Conservation (phyloP, 345 rosid species). For the Salix brachista region DNA sequence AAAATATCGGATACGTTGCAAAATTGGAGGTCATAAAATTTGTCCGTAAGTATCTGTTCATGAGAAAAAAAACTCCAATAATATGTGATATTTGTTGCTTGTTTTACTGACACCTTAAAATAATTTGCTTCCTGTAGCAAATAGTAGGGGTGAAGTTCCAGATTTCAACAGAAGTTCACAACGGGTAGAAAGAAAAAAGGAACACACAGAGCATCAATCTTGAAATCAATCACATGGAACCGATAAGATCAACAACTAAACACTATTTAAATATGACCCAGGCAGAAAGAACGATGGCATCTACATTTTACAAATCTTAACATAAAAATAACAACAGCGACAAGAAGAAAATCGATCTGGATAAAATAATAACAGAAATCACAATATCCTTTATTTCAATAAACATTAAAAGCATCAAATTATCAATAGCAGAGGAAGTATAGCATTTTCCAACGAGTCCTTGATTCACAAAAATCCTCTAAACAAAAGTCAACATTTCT, state of each 20-base stretch:
- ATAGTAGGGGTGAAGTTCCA: not conserved
- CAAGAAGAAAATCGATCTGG: not conserved
- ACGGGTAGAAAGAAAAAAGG: not conserved
- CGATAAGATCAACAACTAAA: not conserved
- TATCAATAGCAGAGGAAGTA: not conserved
- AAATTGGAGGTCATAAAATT: too few species aligned
- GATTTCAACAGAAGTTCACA: too few species aligned
- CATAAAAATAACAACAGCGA: too few species aligned
- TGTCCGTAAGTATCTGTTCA: not conserved
- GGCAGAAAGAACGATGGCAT: not conserved
- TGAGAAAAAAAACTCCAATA: too few species aligned
- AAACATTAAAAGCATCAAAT: not conserved
- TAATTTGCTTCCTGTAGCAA: not conserved
- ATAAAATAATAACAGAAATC: not conserved
- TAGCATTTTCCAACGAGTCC: not conserved
- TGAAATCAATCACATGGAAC: too few species aligned
- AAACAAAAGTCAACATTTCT: not conserved
- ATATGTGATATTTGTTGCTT: not conserved
- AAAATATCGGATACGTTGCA: not conserved
- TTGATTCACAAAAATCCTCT: not conserved
- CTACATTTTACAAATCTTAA: not conserved
- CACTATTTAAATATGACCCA: not conserved
- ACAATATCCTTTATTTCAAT: not conserved
- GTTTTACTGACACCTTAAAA: too few species aligned
- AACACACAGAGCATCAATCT: not conserved